Conservation (phyloP, 176 grass and related monocot genomes). For the Avena sativa region DNA sequence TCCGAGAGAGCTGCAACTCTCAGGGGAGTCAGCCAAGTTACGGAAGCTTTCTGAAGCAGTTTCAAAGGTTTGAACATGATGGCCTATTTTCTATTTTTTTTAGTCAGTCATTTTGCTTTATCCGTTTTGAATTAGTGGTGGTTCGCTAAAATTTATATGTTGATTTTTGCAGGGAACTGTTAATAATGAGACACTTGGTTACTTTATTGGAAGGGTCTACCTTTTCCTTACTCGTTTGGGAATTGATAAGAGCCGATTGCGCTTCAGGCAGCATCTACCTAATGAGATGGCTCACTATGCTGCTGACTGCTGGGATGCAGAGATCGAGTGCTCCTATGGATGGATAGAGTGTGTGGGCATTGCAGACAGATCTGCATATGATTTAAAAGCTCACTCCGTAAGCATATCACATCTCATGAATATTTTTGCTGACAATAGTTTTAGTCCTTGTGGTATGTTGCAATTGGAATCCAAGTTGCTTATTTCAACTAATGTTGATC, state of each 20-base stretch:
- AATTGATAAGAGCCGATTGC: slow-evolving; percentile 64
- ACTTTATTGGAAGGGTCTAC: slow-evolving; percentile 88
- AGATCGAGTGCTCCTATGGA: slow-evolving; percentile 83
- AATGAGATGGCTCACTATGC: slow-evolving; percentile 97
- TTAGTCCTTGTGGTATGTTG: slow-evolving; percentile 13
- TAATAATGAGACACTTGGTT: slow-evolving; percentile 89
- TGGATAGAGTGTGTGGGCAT: slow-evolving; percentile 92
- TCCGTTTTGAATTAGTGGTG: slow-evolving; percentile 22
- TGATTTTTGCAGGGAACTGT: slow-evolving; percentile 63
- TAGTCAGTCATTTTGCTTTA: neutral
- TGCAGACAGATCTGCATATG: slow-evolving; percentile 89
- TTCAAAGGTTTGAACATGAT: slow-evolving; percentile 61
- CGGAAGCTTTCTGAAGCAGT: slow-evolving; percentile 67
- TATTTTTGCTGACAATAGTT: slow-evolving; percentile 2
- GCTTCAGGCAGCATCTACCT: slow-evolving; percentile 82
- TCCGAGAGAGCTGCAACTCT: slow-evolving; percentile 70
- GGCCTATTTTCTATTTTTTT: neutral
- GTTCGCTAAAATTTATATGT: neutral
- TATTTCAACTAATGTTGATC: slow-evolving; percentile 21
- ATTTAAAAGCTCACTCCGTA: slow-evolving; percentile 80
- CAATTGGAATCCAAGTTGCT: neutral
- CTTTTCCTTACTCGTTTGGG: slow-evolving; percentile 79
- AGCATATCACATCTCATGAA: slow-evolving; percentile 24
- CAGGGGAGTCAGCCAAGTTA: slow-evolving; percentile 64
- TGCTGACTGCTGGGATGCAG: slow-evolving; percentile 88